Percentiles rank a stretch among this genome's conserved stretches.
Conservation (phyloP, 225 moss, liverwort and hornwort genomes). For the Antitrichia curtipendula region DNA sequence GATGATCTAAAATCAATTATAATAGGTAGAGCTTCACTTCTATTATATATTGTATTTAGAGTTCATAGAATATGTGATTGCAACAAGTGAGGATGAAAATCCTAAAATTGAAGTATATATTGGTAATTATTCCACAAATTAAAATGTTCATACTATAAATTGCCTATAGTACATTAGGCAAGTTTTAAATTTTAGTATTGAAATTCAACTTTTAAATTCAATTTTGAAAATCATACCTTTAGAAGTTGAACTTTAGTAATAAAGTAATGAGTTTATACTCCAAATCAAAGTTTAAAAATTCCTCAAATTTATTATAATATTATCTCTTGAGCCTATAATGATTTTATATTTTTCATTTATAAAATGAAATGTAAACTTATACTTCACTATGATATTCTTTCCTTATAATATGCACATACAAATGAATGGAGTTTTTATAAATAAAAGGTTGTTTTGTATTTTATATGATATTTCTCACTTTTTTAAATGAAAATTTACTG, state of each 20-base stretch:
- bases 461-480: neutral
- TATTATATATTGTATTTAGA: neutral
- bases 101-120: neutral
- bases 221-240: fast-evolving
- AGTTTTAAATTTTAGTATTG: neutral
- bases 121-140: neutral
- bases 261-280: too few species aligned
- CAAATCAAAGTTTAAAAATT: neutral
- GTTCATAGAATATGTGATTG: neutral
- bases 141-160: neutral
- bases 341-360: neutral
- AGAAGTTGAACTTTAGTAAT: neutral
- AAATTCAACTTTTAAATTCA: neutral
- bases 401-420: neutral
- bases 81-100: neutral
- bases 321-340: neutral
- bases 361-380: neutral
- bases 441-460: neutral
- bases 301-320: neutral
- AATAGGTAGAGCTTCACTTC: neutral
- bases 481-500: neutral
- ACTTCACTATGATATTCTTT: neutral
- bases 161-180: neutral
- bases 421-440: neutral
- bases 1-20: neutral